Base-by-base conservation (phyloP, 2,329 filamentous ascomycete genomes). In the Cryphonectria carpinicola region DNA sequence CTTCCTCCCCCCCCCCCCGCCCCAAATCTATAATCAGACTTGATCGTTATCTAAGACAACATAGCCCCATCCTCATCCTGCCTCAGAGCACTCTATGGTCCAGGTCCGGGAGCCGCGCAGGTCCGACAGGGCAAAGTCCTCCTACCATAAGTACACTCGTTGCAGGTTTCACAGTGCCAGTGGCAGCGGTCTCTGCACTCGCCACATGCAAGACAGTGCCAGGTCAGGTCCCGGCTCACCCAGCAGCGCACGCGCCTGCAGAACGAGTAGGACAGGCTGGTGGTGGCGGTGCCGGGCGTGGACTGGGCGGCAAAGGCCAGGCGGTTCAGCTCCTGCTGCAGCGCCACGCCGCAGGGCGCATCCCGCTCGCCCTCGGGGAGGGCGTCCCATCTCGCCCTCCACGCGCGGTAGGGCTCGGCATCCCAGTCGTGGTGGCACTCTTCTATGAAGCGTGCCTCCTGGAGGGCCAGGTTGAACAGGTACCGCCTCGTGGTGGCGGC, bases 311-410 rank as follows among this genome's bases (percentile, higher is more conserved):
- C 65, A 25, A 72, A 67, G 1, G 65, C 70, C 68, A 67, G 35
- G 19, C 70, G 65, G 28, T 70, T 65, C 65, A 72, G 56, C 68
- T 72, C 68, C n/a, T 70, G 70, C 46, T 62, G 69, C 52, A 70
- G 65, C 22, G 3, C 54, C 19, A 65, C 25, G 4, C 60, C 65
- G n/a, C 41, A 13, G 35, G 11, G n/a, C 2, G 41, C 37, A 54
- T 72, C n/a, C 49, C 41, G 68, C 35, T 68, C 66, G 4, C 39
- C 5, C 28, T 32, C 39, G 13, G 65, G 25, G 39, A 70, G 65
- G 13, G 52, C 49, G 22, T 72, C 68, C 68, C 71, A 72, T 25
- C 63, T 67, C 17, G 61, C 4, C 52, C 37, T 65, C 71, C 71
- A 72, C 41, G 65, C 65, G 2, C 41, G 10, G 63, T 72, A 70